Base-by-base conservation (phyloP, 1,284 basidiomycete species). In the Coriolopsis trogii region DNA sequence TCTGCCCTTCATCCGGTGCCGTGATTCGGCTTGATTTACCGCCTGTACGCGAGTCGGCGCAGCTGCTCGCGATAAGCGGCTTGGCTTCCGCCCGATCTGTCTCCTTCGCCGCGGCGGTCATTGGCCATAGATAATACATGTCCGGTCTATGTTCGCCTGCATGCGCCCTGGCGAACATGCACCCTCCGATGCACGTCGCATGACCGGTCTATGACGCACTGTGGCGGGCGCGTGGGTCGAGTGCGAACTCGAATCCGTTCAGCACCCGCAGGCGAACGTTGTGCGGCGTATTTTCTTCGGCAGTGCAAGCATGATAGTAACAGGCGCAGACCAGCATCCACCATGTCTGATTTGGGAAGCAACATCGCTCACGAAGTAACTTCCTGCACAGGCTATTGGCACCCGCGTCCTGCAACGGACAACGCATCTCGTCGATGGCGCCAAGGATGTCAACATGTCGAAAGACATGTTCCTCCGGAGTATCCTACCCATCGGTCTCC, bases 401-500 rank as follows among this genome's bases (percentile, higher is more conserved):
- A 98, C 96, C 1, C 87, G 96, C 34, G 71, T 98, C 4, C 77
- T 98, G 33, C 87, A 93, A 59, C 84, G 91, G 37, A 97, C 93
- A 34, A 98, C 96, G 0, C 80, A 77, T 46, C 81, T 98, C 3
- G 77, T 98, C n/a, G 93, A 98, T 63, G 93, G 90, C 41, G 83
- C 84, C 15, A 91, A 91, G 66, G 93, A 97, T 63, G 84, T 95
- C 20, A 86, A 88, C 64, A 87, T 98, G 78, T 87, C 88, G 61
- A 84, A 82, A 64, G 84, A 91, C 42, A 82, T 89, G 75, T 96
- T 93, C 73, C 55, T 93, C 34, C 83, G 84, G 59, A 94, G 93
- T 41, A 98, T 98, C 62, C 80, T 98, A 8, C 95, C 95, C 37
- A 96, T 98, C 59, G 95, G 95, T 24, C 67, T 94, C 30, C 84